phyloP scores from a whole-genome alignment of 2,329 filamentous ascomycete species.

The Cytospora paraplurivora region DNA sequence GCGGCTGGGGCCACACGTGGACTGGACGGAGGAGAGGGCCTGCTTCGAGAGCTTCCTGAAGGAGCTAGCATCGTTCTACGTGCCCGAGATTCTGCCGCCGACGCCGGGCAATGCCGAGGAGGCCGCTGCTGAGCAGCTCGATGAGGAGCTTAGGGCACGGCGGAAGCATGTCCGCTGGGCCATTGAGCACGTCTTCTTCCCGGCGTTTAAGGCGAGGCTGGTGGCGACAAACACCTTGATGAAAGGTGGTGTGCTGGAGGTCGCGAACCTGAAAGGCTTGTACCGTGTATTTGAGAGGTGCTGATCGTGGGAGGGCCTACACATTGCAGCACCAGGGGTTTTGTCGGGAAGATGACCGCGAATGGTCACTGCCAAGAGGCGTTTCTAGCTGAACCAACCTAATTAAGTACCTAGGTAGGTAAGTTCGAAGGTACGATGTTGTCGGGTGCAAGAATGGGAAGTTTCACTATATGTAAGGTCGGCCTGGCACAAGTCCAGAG shows the following conservation, averaged over 20 bases:
- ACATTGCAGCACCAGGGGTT: background rate
- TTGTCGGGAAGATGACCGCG: background rate
- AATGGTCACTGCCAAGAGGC: background rate
- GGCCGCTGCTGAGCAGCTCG: conserved; percentile 42
- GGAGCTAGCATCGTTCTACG: conserved; percentile 88
- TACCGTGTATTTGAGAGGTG: conserved; percentile 96
- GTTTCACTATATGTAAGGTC: background rate
- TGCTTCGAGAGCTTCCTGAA: conserved; percentile 86
- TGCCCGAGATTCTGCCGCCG: conserved; percentile 78
- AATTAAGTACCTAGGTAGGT: background rate
- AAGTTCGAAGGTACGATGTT: background rate
- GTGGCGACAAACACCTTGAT: conserved; percentile 80
- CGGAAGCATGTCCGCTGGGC: conserved; percentile 71
- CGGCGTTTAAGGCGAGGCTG: conserved; percentile 79
- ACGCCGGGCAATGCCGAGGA: conserved; percentile 37
- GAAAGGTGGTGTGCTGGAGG: conserved; percentile 74
- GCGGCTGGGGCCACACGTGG: conserved; percentile 81
- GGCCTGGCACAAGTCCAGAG: background rate
- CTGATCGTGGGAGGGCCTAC: conserved; percentile 43
- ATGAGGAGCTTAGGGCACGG: conserved; percentile 58
- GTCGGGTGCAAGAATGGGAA: background rate
- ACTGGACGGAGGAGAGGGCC: conserved; percentile 81
- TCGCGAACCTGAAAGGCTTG: conserved; percentile 87
- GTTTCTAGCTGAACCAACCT: background rate
- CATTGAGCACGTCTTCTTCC: conserved; percentile 86